A percentile compares a stretch with the other conserved stretches of the same genome.
Evolutionary conservation across 345 rosid species (phyloP).

Genomic region (Gossypium anomalum): DNA sequence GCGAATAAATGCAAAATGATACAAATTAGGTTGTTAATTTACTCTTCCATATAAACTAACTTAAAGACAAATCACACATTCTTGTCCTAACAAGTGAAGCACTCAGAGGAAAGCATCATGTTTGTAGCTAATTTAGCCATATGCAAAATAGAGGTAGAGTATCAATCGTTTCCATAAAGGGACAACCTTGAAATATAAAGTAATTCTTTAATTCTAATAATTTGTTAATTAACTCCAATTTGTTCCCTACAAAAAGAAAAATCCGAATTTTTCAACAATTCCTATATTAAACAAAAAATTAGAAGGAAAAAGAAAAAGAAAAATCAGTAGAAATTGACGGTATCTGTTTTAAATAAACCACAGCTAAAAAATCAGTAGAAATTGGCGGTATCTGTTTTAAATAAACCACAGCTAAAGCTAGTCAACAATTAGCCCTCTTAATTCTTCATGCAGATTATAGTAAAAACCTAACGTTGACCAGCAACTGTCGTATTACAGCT

Average conservation of each 20-base stretch:
- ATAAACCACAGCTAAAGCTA: not conserved
- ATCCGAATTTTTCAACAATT: not conserved
- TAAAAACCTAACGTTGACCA: conserved; percentile 6
- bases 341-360: not conserved
- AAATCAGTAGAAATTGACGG: not conserved
- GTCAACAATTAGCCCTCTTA: not conserved
- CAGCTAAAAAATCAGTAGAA: not conserved
- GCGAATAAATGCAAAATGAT: not conserved
- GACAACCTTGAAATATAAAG: not conserved
- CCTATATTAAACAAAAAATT: not conserved
- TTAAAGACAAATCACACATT: no score
- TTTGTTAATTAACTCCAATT: not conserved
- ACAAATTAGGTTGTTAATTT: not conserved
- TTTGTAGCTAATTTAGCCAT: not conserved
- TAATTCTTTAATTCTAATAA: not conserved
- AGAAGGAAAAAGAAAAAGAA: not conserved
- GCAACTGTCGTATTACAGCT: not conserved
- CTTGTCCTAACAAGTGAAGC: not conserved
- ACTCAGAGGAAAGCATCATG: not conserved
- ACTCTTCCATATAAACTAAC: no score
- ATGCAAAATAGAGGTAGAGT: not conserved
- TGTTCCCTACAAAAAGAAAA: not conserved
- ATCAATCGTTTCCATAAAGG: not conserved
- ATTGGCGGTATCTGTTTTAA: conserved; percentile 3
- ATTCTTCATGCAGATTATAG: not conserved